A percentile compares a stretch with the other conserved stretches of the same genome.
These are phyloP conservation scores for Phalaenopsis aphrodite DNA, from an alignment of 106 monocot species.

Conservation along the genomic window DNA sequence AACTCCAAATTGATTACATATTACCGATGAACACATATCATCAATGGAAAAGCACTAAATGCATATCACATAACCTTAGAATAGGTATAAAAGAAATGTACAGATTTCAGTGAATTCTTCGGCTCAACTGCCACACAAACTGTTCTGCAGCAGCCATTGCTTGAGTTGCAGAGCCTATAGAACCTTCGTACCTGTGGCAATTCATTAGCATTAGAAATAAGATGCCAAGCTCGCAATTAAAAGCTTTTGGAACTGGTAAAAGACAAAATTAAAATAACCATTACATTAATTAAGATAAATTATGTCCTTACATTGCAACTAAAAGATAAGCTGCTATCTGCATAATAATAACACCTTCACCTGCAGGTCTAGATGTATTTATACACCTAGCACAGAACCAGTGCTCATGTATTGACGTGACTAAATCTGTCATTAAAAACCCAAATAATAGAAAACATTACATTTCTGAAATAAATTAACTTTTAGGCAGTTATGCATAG, in stretches of 20 bases:
- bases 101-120: slow-evolving; percentile 35
- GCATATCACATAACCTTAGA: background rate
- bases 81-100: background rate
- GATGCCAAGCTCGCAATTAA: too few species aligned
- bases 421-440: slow-evolving; percentile 49
- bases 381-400: slow-evolving; percentile 88
- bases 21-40: background rate
- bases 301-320: slow-evolving; percentile 62
- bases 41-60: background rate
- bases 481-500: background rate
- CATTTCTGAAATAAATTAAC: background rate
- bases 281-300: background rate
- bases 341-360: slow-evolving; percentile 90
- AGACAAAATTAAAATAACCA: background rate
- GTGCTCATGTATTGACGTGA: slow-evolving; percentile 88
- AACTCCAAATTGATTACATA: too few species aligned
- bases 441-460: background rate
- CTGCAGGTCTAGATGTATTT: slow-evolving; percentile 66
- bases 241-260: background rate
- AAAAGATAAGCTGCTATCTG: slow-evolving; percentile 61
- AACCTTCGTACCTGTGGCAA: slow-evolving; percentile 80
- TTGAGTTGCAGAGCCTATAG: slow-evolving; percentile 71
- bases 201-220: background rate
- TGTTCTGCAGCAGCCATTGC: slow-evolving; percentile 91
- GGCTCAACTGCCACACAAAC: slow-evolving; percentile 43